Evolutionary conservation across 1,284 basidiomycete genomes (phyloP), one percentile per base, ranked within the genome.

Genomic region (Boletus hoseneyae): DNA sequence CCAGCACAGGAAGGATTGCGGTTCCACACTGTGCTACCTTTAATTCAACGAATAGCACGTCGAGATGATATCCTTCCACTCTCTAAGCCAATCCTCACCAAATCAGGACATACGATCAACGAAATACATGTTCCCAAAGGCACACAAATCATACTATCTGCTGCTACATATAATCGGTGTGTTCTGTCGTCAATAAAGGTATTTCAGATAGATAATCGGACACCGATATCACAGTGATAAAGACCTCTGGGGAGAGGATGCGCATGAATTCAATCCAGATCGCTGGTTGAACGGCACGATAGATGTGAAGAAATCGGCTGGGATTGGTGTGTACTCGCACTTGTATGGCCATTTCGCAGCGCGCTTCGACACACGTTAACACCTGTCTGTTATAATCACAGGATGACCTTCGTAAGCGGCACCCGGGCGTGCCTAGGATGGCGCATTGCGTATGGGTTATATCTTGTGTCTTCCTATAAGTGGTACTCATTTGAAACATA

Each of bases 171-270:
- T 46, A 70, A 75, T 50, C 57, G 71, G 72, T 70, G 3, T 10
- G 52, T 40, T 37, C 18, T 30, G 15, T 7, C 1, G 11, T 27
- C 7, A 18, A 21, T 30, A 0, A 9, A 7, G 2, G n/a, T 21
- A 3, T 33, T 6, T 19, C 12, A 6, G 16, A 35, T 9, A 10
- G 37, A 11, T n/a, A 6, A 19, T 12, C 3, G 4, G 37, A 7
- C 3, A 10, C 3, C 33, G 36, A 9, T 35, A 4, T 29, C 2
- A 5, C 43, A 73, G 72, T 52, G 65, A 77, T 55, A 68, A 69
- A 47, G 65, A 70, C 16, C 51, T 80, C 6, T 80, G 77, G 67
- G 79, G 79, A 4, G 62, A 71, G 9, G 75, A 82, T 53, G 73
- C 78, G 0, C 62, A 78, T 35, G 55, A 58, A 11, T 82, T 73